phyloP scores from a whole-genome alignment of 2,329 filamentous ascomycete species.

The Geosmithia putterillii region DNA sequence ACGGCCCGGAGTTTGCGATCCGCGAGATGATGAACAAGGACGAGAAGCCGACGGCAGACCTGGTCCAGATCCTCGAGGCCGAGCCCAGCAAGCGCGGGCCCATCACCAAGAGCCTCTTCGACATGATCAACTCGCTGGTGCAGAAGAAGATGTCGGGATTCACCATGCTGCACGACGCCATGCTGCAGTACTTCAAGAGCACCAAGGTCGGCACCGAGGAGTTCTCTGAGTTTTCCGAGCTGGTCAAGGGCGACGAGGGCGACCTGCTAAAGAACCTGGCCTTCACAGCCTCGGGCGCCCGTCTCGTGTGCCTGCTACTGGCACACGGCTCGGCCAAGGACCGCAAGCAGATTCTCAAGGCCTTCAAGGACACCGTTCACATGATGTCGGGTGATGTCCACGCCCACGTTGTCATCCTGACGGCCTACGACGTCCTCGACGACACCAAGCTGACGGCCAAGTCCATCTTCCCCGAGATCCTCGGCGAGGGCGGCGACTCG shows the following conservation, averaged over 20 bases:
- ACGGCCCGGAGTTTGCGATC: slow-evolving; percentile 83
- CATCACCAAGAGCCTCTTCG: slow-evolving; percentile 75
- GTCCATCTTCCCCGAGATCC: slow-evolving; percentile 73
- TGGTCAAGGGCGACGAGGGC: slow-evolving; percentile 85
- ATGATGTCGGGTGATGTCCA: slow-evolving; percentile 70
- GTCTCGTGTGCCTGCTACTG: slow-evolving; percentile 68
- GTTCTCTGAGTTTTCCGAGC: slow-evolving; percentile 75
- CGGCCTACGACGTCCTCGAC: slow-evolving; percentile 84
- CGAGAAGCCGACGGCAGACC: slow-evolving; percentile 49
- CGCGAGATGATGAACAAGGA: slow-evolving; percentile 47
- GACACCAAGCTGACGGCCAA: slow-evolving; percentile 85
- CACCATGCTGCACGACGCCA: slow-evolving; percentile 95
- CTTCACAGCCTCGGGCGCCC: slow-evolving; percentile 81
- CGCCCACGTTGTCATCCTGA: slow-evolving; percentile 70
- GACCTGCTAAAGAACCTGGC: slow-evolving; percentile 91
- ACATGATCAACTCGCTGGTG: slow-evolving; percentile 81
- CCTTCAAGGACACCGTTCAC: slow-evolving; percentile 82
- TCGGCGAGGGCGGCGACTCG: slow-evolving; percentile 54
- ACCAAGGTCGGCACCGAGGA: slow-evolving; percentile 67
- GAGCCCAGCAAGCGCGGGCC: slow-evolving; percentile 76
- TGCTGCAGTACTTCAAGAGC: slow-evolving; percentile 91
- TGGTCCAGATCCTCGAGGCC: slow-evolving; percentile 61
- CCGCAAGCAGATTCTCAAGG: slow-evolving; percentile 75
- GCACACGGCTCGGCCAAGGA: slow-evolving; percentile 87
- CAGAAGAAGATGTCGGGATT: slow-evolving; percentile 97